These are phyloP conservation scores for Pseudoneurospora amorphoporcata DNA, from an alignment of 495 filamentous ascomycete species.

Conservation along the genomic window DNA sequence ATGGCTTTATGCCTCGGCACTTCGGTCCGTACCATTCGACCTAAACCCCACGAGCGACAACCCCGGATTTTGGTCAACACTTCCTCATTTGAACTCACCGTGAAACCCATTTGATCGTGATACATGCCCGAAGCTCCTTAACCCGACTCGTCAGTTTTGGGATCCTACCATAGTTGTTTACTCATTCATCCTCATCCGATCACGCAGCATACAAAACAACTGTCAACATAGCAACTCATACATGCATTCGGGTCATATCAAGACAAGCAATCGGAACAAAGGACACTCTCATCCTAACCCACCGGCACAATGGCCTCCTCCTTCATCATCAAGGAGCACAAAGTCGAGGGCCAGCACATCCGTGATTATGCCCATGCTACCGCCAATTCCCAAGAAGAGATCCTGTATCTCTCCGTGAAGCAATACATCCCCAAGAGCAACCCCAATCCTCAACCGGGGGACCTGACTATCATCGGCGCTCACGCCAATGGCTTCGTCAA, in stretches of 20 bases:
- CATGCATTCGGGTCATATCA: not conserved
- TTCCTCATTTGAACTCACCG: not conserved
- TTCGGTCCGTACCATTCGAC: not conserved
- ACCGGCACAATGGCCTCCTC: conserved; percentile 13
- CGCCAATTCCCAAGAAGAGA: conserved; percentile 49
- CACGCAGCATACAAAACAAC: not conserved
- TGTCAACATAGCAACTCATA: not conserved
- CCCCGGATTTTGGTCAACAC: not conserved
- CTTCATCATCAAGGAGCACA: conserved; percentile 44
- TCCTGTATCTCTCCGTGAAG: conserved; percentile 62
- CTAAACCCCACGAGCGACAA: not conserved
- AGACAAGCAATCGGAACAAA: not conserved
- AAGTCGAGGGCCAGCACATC: conserved; percentile 55
- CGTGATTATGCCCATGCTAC: conserved; percentile 62
- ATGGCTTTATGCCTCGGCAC: not conserved
- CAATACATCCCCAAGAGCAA: conserved; percentile 72
- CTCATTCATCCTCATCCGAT: not conserved
- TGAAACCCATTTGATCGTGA: not conserved
- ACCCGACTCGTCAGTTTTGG: not conserved
- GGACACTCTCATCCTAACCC: not conserved
- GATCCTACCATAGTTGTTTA: not conserved
- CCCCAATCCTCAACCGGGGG: conserved; percentile 50
- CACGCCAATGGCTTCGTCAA: conserved; percentile 92
- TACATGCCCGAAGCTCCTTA: not conserved
- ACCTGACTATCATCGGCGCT: conserved; percentile 73